These are phyloP conservation scores for Candida boidinii DNA, from an alignment of 805 yeast species.

Conservation along the genomic window DNA sequence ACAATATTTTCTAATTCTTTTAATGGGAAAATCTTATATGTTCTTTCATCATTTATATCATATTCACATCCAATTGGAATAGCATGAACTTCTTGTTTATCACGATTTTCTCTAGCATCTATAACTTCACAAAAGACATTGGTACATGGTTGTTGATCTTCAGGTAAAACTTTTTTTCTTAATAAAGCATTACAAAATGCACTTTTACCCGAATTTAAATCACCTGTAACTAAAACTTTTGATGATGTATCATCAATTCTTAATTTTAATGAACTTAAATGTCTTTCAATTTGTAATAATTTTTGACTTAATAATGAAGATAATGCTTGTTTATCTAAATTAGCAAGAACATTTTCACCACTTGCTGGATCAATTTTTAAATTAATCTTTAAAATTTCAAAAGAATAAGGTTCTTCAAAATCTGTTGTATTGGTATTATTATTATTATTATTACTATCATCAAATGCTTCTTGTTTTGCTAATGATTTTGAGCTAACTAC, in stretches of 20 bases:
- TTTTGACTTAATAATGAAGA: constrained; percentile 65
- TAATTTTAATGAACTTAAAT: constrained; percentile 61
- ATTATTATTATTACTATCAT: constrained; percentile 1
- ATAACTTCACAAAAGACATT: constrained; percentile 91
- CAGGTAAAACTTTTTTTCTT: constrained; percentile 73
- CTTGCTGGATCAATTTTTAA: constrained; percentile 42
- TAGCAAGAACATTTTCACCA: constrained; percentile 36
- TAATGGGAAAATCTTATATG: constrained; percentile 51
- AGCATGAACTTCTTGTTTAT: constrained; percentile 90
- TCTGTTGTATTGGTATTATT: constrained; percentile 4
- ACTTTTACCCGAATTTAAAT: constrained; percentile 92
- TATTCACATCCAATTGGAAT: constrained; percentile 51
- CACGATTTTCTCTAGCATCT: constrained; percentile 69
- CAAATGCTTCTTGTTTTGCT: constrained; percentile 8
- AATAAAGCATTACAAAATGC: constrained; percentile 89
- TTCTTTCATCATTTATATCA: constrained; percentile 46
- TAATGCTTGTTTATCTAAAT: constrained; percentile 59
- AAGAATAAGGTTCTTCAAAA: constrained; percentile 25
- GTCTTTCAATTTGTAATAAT: constrained; percentile 55
- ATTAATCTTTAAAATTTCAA: constrained; percentile 56
- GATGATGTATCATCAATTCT: constrained; percentile 88
- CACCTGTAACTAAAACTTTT: constrained; percentile 94
- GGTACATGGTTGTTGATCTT: constrained; percentile 97
- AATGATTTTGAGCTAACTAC: constrained; percentile 7
- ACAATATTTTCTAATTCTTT: constrained; percentile 61